A percentile compares a stretch with the other conserved stretches of the same genome.
Conservation (phyloP, 2,329 filamentous ascomycete species). For the Diplodia corticola region DNA sequence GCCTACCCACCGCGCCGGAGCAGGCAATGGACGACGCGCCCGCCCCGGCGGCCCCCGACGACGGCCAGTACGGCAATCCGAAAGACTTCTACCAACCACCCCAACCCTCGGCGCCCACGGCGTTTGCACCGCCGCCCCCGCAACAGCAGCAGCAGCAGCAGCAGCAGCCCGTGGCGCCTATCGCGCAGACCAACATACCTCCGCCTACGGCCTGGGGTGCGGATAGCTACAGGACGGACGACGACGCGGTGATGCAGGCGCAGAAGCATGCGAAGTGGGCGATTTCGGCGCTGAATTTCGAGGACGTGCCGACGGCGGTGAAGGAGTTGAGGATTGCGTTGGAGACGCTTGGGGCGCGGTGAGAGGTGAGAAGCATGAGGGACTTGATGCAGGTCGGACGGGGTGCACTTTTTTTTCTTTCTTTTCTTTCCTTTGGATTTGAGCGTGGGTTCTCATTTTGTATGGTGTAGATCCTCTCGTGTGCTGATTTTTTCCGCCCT, state of each 20-base stretch:
- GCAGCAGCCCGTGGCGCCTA: slow-evolving; percentile 23
- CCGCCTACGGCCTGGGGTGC: slow-evolving; percentile 23
- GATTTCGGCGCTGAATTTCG: slow-evolving; percentile 94
- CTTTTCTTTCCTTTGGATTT: no score
- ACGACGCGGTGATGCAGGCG: slow-evolving; percentile 70
- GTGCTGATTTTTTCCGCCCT: no score
- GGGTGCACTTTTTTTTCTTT: no score
- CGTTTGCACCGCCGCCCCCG: not conserved
- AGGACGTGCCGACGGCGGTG: slow-evolving; percentile 88
- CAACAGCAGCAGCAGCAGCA: no score
- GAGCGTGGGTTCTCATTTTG: no score
- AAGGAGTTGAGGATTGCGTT: slow-evolving; percentile 79
- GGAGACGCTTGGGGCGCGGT: slow-evolving; percentile 65
- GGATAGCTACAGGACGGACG: slow-evolving; percentile 58
- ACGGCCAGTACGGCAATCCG: slow-evolving; percentile 29
- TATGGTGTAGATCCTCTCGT: not conserved
- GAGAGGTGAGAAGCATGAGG: not conserved
- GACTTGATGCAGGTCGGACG: not conserved
- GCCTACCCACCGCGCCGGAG: slow-evolving; percentile 37
- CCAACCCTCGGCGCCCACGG: slow-evolving; percentile 1
- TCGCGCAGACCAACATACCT: slow-evolving; percentile 29
- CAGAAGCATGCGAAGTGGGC: slow-evolving; percentile 98
- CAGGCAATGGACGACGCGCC: slow-evolving; percentile 31
- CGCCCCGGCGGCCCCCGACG: slow-evolving; percentile 24
- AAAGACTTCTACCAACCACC: slow-evolving; percentile 36